These are phyloP conservation scores for Tylopilus orsonianus DNA, from an alignment of 1,284 basidiomycete species.

Conservation along the genomic window DNA sequence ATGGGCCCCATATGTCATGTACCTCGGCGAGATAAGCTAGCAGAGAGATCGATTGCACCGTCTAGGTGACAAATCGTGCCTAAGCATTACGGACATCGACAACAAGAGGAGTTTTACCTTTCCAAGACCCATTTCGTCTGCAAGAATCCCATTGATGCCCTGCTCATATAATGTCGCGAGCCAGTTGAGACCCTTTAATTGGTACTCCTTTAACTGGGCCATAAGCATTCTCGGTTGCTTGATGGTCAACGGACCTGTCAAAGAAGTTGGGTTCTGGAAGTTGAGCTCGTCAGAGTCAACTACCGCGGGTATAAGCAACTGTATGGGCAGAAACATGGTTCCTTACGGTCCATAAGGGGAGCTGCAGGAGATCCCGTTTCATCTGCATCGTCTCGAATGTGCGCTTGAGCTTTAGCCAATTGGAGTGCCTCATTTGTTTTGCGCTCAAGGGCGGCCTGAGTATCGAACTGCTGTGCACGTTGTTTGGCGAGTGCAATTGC, in stretches of 20 bases:
- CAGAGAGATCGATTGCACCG: conserved; percentile 97
- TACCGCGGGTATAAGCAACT: conserved; percentile 32
- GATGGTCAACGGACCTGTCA: conserved; percentile 84
- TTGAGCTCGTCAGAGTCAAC: conserved; percentile 97
- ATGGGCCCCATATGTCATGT: conserved; percentile 99
- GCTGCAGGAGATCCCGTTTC: conserved; percentile 32
- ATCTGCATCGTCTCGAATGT: conserved; percentile 49
- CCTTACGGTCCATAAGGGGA: conserved; percentile 69
- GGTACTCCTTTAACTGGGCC: conserved; percentile 97
- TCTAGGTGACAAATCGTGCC: conserved; percentile 48
- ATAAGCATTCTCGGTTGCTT: conserved; percentile 96
- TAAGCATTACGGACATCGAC: neutral
- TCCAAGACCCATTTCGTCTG: conserved; percentile 98
- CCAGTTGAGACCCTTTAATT: conserved; percentile 98
- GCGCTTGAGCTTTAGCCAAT: conserved; percentile 64
- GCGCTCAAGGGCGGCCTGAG: conserved; percentile 74
- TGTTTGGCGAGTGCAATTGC: conserved; percentile 82
- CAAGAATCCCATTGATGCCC: conserved; percentile 97
- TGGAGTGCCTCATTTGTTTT: conserved; percentile 77
- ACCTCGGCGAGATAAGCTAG: conserved; percentile 96
- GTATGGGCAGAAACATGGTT: neutral
- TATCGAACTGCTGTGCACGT: conserved; percentile 86
- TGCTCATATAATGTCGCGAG: conserved; percentile 97
- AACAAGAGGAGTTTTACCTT: conserved; percentile 53
- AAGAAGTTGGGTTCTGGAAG: conserved; percentile 98